A percentile compares a stretch with the other conserved stretches of the same genome.
Conservation (phyloP, 148 eudicot species). For the Rhododendron henanense region DNA sequence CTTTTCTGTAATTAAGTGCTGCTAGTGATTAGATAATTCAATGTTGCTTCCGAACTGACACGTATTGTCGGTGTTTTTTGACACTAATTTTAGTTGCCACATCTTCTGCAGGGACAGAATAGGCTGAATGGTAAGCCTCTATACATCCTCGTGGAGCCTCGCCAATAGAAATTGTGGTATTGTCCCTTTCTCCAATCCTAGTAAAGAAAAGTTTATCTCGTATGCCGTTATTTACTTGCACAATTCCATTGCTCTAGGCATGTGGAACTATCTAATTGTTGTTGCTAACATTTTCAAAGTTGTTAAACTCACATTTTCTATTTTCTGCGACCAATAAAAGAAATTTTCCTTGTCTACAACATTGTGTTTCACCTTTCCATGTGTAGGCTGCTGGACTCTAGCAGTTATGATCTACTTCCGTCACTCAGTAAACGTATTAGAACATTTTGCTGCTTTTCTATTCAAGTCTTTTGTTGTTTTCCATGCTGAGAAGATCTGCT, state of each 20-base stretch:
- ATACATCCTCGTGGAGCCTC: constrained; percentile 85
- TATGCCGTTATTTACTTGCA: not conserved
- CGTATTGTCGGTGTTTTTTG: not conserved
- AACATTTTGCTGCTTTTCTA: not conserved
- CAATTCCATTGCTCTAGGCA: not conserved
- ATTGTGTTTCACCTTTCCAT: not conserved
- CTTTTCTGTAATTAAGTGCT: not conserved
- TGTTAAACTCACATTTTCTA: not conserved
- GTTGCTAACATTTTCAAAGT: not conserved
- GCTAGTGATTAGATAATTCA: not conserved
- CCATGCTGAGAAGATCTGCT: not conserved
- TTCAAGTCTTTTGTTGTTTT: not conserved
- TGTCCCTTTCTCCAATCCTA: not conserved
- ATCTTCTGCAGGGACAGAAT: constrained; percentile 48
- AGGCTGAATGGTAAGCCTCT: constrained; percentile 59
- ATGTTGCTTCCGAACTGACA: not conserved
- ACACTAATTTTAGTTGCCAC: not conserved
- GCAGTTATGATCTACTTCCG: not conserved
- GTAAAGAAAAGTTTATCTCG: not conserved
- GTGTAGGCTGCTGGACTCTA: not conserved
- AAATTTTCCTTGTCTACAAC: not conserved
- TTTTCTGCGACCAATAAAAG: not conserved
- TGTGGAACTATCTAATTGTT: not conserved
- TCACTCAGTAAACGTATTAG: not conserved
- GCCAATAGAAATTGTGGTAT: constrained; percentile 40